phyloP scores from a whole-genome alignment of 129 eudicot species.

The Flaveria trinervia region DNA sequence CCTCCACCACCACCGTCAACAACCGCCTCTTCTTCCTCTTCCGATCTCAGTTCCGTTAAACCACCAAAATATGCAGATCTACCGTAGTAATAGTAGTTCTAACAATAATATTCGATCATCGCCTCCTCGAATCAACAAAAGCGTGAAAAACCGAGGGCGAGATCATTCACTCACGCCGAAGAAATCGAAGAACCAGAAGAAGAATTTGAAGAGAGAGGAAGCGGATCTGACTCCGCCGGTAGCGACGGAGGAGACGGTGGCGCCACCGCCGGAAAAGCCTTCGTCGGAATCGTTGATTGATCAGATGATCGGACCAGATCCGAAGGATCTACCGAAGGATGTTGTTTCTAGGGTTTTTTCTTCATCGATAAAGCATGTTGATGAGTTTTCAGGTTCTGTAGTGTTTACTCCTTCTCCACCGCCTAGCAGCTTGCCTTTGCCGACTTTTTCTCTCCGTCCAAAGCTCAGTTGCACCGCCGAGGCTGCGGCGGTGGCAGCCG shows the following conservation, averaged over 20 bases:
- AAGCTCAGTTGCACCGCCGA: constrained; percentile 63
- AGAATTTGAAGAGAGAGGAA: constrained; percentile 28
- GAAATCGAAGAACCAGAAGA: constrained; percentile 47
- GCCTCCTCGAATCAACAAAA: constrained; percentile 40
- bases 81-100: constrained; percentile 25
- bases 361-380: constrained; percentile 21
- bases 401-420: constrained; percentile 71
- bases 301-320: constrained; percentile 50
- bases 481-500: constrained; percentile 32
- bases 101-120: constrained; percentile 30
- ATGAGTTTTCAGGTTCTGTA: constrained; percentile 55
- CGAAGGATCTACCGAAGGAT: constrained; percentile 47
- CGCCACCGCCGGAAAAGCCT: background rate
- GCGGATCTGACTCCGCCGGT: constrained; percentile 20
- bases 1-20: constrained; percentile 29
- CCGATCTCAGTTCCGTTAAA: constrained; percentile 36
- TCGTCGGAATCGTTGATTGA: background rate
- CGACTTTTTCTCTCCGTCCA: constrained; percentile 75
- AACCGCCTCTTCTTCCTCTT: constrained; percentile 76
- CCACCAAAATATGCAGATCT: constrained; percentile 17
- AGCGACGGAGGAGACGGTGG: constrained; percentile 26
- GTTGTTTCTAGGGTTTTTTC: constrained; percentile 37
- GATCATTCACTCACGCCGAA: constrained; percentile 48
- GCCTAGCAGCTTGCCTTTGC: constrained; percentile 96
- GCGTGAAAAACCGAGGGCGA: constrained; percentile 36